These are phyloP conservation scores for Fusarium nematophilum DNA, from an alignment of 2,329 filamentous ascomycete genomes.

Conservation along the genomic window DNA sequence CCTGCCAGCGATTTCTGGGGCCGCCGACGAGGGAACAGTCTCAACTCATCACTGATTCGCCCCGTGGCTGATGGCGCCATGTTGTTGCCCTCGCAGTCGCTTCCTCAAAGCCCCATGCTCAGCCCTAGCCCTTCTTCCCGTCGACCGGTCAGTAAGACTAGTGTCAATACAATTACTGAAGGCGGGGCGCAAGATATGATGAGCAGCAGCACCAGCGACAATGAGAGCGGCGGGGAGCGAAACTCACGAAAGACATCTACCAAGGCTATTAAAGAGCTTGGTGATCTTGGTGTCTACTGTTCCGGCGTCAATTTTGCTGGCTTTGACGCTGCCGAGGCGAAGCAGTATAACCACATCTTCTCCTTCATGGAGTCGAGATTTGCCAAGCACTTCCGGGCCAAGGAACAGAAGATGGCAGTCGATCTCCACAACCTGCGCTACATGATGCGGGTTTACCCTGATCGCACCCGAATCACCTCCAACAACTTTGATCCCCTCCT, in stretches of 20 bases:
- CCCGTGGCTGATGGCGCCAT: constrained; percentile 69
- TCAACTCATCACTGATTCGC: constrained; percentile 74
- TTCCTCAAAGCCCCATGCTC: constrained; percentile 66
- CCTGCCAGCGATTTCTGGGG: constrained; percentile 50
- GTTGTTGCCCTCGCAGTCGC: constrained; percentile 61
- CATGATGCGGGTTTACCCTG: constrained; percentile 94
- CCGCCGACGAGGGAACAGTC: constrained; percentile 72
- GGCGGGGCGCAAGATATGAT: constrained; percentile 65
- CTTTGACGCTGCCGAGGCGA: constrained; percentile 82
- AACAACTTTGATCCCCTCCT: constrained; percentile 94
- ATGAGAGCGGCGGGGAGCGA: constrained; percentile 75
- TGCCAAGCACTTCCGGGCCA: constrained; percentile 79
- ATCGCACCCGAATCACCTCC: constrained; percentile 82
- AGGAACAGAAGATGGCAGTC: constrained; percentile 80
- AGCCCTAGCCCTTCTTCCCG: constrained; percentile 63
- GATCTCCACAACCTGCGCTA: constrained; percentile 92
- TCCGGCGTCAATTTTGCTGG: constrained; percentile 83
- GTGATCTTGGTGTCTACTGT: constrained; percentile 84
- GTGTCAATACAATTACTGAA: constrained; percentile 68
- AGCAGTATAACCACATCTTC: constrained; percentile 92
- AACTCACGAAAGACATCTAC: constrained; percentile 73
- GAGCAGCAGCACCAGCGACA: constrained; percentile 80
- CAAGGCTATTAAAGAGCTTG: constrained; percentile 87
- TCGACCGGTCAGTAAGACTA: constrained; percentile 62
- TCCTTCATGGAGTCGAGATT: constrained; percentile 94